phyloP scores from a whole-genome alignment of 257 asterid species.

The Petunia secreta region DNA sequence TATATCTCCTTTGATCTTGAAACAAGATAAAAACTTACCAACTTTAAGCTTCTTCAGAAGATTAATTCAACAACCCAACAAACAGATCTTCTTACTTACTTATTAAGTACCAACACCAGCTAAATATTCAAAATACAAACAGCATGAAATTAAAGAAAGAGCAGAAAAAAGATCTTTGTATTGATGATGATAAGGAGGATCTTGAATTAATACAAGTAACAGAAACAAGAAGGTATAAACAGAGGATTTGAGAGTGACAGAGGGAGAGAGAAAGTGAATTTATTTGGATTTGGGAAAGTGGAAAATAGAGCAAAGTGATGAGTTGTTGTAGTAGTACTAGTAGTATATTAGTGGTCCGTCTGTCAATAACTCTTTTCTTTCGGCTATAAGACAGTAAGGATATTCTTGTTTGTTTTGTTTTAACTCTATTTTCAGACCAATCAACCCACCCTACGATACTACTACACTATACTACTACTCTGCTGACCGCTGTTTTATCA shows the following conservation, averaged over 20 bases:
- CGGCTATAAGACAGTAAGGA: constrained; percentile 13
- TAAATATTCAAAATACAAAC: constrained; percentile 1
- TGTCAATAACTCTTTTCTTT: constrained; percentile 15
- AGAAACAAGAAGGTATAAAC: neutral
- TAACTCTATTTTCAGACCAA: constrained; percentile 10
- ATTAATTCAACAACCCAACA: constrained; percentile 34
- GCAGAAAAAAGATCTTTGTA: neutral
- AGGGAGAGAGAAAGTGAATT: constrained; percentile 22
- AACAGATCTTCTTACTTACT: constrained; percentile 33
- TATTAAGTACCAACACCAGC: constrained; percentile 16
- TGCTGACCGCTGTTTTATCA: constrained; percentile 20
- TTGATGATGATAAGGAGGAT: constrained; percentile 20
- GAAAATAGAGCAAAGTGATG: too few species aligned
- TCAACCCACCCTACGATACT: neutral
- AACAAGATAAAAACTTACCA: constrained; percentile 23
- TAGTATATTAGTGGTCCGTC: constrained; percentile 1
- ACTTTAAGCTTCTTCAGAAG: constrained; percentile 35
- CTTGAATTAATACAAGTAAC: constrained; percentile 20
- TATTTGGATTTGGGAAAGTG: constrained; percentile 30
- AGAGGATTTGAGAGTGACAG: constrained; percentile 10
- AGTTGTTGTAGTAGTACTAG: too few species aligned
- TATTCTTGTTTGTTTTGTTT: constrained; percentile 20
- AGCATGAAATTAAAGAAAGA: neutral
- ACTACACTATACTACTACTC: neutral
- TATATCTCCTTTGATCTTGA: constrained; percentile 19